Conservation (phyloP, 805 yeast species). For the Lipomyces mesembrius region DNA sequence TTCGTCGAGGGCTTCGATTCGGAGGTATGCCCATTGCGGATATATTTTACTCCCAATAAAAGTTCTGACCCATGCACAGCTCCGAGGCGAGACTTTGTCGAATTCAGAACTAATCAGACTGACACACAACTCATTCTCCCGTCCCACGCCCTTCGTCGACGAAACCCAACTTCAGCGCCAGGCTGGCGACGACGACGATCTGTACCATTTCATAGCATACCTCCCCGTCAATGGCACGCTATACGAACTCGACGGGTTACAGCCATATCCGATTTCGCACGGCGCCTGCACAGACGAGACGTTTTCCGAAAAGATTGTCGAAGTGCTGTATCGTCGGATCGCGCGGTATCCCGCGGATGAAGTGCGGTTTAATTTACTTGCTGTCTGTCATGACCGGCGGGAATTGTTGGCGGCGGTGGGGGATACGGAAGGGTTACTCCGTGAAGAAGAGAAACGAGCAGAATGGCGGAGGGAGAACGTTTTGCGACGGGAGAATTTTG, state of each 20-base stretch:
- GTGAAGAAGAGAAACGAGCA: conserved; percentile 55
- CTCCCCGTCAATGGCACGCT: conserved; percentile 52
- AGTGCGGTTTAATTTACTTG: conserved; percentile 61
- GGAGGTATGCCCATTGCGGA: conserved; percentile 12
- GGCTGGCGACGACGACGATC: conserved; percentile 45
- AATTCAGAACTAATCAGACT: conserved; percentile 61
- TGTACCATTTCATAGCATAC: conserved; percentile 67
- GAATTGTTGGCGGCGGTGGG: conserved; percentile 47
- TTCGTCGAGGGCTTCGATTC: conserved; percentile 62
- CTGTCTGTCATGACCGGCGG: conserved; percentile 58
- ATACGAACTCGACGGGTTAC: conserved; percentile 68
- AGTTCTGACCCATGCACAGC: conserved; percentile 11
- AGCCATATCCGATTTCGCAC: conserved; percentile 59
- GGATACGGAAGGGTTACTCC: conserved; percentile 48
- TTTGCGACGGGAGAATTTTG: conserved; percentile 59
- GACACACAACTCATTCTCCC: conserved; percentile 65
- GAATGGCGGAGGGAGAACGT: conserved; percentile 60
- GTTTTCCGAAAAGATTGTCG: conserved; percentile 52
- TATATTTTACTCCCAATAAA: not conserved
- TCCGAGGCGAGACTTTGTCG: conserved; percentile 65
- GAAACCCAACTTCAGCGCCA: conserved; percentile 43
- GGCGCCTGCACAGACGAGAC: conserved; percentile 50
- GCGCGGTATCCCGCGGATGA: conserved; percentile 54
- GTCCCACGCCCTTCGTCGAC: conserved; percentile 58
- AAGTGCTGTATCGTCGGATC: conserved; percentile 55